Evolutionary conservation across 2,329 filamentous ascomycete species (phyloP).

Genomic region (Pseudogymnoascus sp.): DNA sequence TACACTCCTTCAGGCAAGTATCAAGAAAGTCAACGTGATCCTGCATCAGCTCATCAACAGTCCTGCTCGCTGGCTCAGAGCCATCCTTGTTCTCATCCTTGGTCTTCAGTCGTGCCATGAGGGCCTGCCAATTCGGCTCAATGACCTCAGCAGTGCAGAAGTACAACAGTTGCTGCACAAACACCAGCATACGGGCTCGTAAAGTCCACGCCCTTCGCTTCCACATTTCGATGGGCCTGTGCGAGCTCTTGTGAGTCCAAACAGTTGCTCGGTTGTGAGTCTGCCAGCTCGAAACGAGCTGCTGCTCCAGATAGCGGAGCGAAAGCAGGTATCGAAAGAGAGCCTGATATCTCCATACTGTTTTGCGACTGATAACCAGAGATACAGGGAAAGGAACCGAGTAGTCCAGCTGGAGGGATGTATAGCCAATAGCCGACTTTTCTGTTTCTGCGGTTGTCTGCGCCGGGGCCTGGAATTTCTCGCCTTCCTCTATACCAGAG

Average conservation of each 20-base stretch:
- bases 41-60: conserved; percentile 97
- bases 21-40: conserved; percentile 97
- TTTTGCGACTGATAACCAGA: conserved; percentile 90
- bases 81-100: conserved; percentile 39
- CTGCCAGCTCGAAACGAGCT: conserved; percentile 82
- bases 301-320: conserved; percentile 78
- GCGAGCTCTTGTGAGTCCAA: conserved; percentile 75
- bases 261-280: conserved; percentile 72
- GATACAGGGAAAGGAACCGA: conserved; percentile 90
- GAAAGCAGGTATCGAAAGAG: conserved; percentile 91
- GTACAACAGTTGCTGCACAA: conserved; percentile 92
- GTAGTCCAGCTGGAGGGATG: conserved; percentile 89
- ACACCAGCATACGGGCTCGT: conserved; percentile 88
- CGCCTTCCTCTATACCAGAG: conserved; percentile 86
- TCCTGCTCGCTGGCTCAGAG: conserved; percentile 42
- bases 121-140: conserved; percentile 90
- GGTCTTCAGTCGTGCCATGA: conserved; percentile 77
- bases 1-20: conserved; percentile 96
- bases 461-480: conserved; percentile 65
- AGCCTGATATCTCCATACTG: conserved; percentile 91
- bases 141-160: conserved; percentile 97
- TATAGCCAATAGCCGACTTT: conserved; percentile 83
- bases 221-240: conserved; percentile 73
- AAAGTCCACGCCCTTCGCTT: conserved; percentile 89
- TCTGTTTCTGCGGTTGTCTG: conserved; percentile 63